Base-by-base conservation (phyloP, 2,329 filamentous ascomycete genomes). In the Sporothrix humicola region DNA sequence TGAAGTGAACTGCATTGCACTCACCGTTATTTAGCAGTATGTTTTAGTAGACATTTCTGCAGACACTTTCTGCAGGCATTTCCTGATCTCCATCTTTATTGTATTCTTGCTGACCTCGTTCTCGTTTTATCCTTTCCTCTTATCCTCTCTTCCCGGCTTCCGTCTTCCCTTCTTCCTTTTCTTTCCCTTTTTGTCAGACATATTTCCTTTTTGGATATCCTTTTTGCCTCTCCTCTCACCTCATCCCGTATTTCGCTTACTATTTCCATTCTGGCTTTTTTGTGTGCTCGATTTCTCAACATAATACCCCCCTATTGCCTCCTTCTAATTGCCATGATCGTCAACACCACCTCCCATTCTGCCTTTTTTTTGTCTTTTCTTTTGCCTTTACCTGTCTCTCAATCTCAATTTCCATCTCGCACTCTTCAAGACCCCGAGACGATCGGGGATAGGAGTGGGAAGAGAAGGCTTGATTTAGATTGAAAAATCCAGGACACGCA, bases 391-490 rank as follows among this genome's bases (percentile, higher is more conserved):
- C 31, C 31, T 37, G 31, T 37, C 31, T 37, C 31, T 37, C 31
- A 37, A 37, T 37, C 31, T 37, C 31, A 37, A 37, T 37, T 3
- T 37, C 48, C 59, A 66, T 68, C 58, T 73, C 72, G 72, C 72
- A 66, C 44, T 50, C 59, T 52, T 31, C 69, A 52, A 37, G 31
- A 37, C 31, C 31, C 31, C 31, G 31, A 37, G 31, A 37, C 31
- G 31, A 37, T 37, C 31, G 31, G 31, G 31, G 31, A 6, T 37
- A 37, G 31, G 31, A 37, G 31, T 37, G 31, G 31, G 72, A 61
- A 31, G 66, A 46, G n/a, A 46, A 50, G 23, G 58, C 42, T 56
- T 46, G 65, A 73, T 71, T 54, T 71, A 63, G 10, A 61, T 61
- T 58, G 50, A 58, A n/a, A 37, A 9, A 54, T 20, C 59, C 59